Evolutionary conservation across 805 yeast species (phyloP).

Genomic region (Wickerhamomyces silvicola): DNA sequence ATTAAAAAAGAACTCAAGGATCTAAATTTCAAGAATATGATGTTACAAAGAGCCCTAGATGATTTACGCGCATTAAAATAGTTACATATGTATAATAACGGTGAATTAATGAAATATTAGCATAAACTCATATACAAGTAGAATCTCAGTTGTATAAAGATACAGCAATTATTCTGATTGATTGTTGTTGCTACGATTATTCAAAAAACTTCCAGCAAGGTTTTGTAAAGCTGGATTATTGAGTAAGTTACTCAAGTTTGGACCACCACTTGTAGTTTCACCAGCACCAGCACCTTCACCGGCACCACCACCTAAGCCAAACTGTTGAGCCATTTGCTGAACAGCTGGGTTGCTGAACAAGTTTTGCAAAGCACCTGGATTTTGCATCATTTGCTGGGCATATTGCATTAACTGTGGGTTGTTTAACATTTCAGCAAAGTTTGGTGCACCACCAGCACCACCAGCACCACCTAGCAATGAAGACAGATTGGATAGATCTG

Average conservation of each 20-base stretch:
- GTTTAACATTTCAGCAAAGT: constrained; percentile 63
- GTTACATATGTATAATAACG: no score
- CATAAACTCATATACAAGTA: no score
- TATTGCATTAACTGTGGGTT: constrained; percentile 92
- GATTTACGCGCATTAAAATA: constrained; percentile 16
- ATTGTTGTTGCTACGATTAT: background rate
- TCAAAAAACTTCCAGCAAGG: no score
- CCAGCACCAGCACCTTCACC: constrained; percentile 17
- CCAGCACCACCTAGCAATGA: no score
- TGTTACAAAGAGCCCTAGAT: constrained; percentile 18
- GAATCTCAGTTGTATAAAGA: background rate
- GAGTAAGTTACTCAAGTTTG: constrained; percentile 65
- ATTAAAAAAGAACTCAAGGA: constrained; percentile 24
- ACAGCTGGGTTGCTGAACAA: constrained; percentile 77
- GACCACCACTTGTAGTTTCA: constrained; percentile 26
- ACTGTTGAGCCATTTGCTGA: constrained; percentile 74
- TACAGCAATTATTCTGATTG: background rate
- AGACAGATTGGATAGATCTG: no score
- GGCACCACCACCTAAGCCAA: constrained; percentile 60
- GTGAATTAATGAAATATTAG: no score
- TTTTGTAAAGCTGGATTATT: constrained; percentile 73
- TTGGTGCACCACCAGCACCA: constrained; percentile 67
- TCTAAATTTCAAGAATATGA: constrained; percentile 17
- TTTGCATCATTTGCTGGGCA: constrained; percentile 81
- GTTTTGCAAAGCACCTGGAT: constrained; percentile 69